Conservation (phyloP, 108 stramenopile species). For the Craspedostauros australis region DNA sequence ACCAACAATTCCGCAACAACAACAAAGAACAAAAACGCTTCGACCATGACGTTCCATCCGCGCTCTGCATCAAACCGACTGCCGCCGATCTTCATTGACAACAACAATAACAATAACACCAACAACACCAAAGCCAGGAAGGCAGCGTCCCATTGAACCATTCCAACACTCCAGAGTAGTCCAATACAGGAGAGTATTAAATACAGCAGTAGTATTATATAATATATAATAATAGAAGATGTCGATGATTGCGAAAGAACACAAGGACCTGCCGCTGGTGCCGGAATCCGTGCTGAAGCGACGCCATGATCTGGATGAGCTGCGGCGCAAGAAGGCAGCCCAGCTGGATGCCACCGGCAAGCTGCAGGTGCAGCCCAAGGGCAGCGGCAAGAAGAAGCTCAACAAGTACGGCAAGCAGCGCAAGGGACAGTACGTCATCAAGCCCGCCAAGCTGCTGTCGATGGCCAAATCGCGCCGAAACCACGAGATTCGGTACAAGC, state of each 20-base stretch:
- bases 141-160: no score
- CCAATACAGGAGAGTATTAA: no score
- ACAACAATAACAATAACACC: background rate
- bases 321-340: slow-evolving; percentile 61
- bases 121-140: background rate
- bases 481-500: slow-evolving; percentile 51
- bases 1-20: background rate
- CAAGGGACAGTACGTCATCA: slow-evolving; percentile 42
- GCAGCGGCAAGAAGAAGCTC: slow-evolving; percentile 5
- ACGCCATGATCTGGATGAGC: slow-evolving; percentile 79
- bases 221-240: background rate
- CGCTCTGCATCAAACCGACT: background rate
- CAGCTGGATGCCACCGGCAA: slow-evolving; percentile 25
- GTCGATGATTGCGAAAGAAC: slow-evolving; percentile 8
- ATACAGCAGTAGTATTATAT: no score
- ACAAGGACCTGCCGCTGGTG: slow-evolving; percentile 59
- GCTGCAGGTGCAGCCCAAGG: slow-evolving; percentile 5
- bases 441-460: slow-evolving; percentile 63
- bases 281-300: slow-evolving; percentile 78
- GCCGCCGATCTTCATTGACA: no score
- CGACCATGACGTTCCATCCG: background rate
- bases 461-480: slow-evolving; percentile 45
- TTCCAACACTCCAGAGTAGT: no score
- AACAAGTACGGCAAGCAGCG: slow-evolving; percentile 20
- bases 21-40: background rate